Base-by-base conservation (phyloP, 2,329 filamentous ascomycete genomes). In the Plectosphaerella plurivora region DNA sequence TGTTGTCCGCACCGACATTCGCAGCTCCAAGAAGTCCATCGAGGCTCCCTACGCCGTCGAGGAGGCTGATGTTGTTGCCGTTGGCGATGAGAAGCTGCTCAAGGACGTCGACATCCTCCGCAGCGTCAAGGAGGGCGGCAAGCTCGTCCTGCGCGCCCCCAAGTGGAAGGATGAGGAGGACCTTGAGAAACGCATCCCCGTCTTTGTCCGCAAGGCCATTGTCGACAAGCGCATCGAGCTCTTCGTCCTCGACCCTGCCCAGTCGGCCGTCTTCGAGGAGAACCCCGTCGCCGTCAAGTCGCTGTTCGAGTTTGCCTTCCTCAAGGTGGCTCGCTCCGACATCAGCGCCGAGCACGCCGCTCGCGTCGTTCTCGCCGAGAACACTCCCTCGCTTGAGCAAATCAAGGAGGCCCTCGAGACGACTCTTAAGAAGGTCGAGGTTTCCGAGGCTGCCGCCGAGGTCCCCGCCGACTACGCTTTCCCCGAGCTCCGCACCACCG, bases 41-140 rank as follows among this genome's bases (percentile, higher is more conserved):
- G 90, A 97, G 64, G 88, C 91, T 14, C 86, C 91, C 2, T 97
- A 95, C 65, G 80, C 88, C 3, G 77, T 96, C 16, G 83, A 87
- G 54, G 80, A 87, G 55, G 92, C 93, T 4, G 88, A 96, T 66
- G 80, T 93, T 22, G 81, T 83, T 14, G 87, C 91, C 49, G 81
- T 97, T 55, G 89, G 88, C 33, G 84, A 93, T 37, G 81, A 91
- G 54, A 58, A 87, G 65, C 76, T 99, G 3, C 76, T 99, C 15
- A 84, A 87, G 59, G 85, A 91, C 22, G 78, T 97, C 52, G 84
- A 93, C 59, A 75, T 95, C 20, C 66, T 92, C 36, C 79, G 84
- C 57, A 85, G 81, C 49, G 74, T 93, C 56, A 90, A 88, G 71
- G 63, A 80, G 41, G 83, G 83, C 50, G 88, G 88, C 51, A 87